phyloP scores from a whole-genome alignment of 176 grass and related monocot genomes.

The Triticum urartu region DNA sequence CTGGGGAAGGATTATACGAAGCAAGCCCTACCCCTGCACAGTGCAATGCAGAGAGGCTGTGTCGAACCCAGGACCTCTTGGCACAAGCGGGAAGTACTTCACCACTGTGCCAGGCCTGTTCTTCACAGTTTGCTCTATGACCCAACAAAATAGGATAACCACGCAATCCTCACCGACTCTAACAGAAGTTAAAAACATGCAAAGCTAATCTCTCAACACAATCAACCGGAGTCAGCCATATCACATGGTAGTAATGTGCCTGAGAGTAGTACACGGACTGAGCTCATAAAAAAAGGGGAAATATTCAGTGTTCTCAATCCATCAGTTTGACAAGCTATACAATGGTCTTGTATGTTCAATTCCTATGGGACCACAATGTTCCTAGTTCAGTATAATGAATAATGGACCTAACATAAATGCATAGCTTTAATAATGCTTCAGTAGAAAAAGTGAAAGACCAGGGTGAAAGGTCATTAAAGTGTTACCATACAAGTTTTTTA shows the following conservation, averaged over 20 bases:
- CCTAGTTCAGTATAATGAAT: background rate
- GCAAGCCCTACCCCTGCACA: too few relatives aligned
- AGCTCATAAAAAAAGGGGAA: background rate
- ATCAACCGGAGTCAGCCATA: background rate
- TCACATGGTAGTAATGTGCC: background rate
- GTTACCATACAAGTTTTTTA: background rate
- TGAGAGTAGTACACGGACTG: background rate
- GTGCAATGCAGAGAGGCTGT: too few relatives aligned
- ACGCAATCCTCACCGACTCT: background rate
- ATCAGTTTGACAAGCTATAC: background rate
- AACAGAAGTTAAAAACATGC: background rate
- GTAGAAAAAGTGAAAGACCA: background rate
- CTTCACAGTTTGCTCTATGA: background rate
- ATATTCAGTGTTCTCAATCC: background rate
- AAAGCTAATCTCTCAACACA: slow-evolving; percentile 9
- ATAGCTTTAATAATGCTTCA: background rate
- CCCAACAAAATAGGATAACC: slow-evolving; percentile 13
- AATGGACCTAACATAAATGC: background rate
- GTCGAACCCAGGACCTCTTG: too few relatives aligned
- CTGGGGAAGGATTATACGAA: too few relatives aligned
- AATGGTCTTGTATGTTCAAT: background rate
- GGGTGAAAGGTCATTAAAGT: background rate
- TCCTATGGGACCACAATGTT: background rate
- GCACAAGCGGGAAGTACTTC: too few relatives aligned
- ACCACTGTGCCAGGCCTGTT: too few relatives aligned